Base-by-base conservation (phyloP, 2,329 filamentous ascomycete species). In the Tolypocladium endophyticum region DNA sequence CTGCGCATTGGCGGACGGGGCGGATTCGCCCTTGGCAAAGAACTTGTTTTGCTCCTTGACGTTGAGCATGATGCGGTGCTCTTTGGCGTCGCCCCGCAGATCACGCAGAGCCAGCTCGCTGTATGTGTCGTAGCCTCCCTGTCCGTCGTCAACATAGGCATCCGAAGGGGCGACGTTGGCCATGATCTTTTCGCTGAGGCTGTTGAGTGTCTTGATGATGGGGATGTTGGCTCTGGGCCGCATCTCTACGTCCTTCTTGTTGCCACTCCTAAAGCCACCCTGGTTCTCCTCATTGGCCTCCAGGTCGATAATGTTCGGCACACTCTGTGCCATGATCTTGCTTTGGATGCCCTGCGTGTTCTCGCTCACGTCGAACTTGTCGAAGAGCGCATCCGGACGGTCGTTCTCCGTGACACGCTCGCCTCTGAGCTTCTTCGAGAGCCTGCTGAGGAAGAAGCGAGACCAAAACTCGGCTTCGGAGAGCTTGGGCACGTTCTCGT, bases 281-380 rank as follows among this genome's bases (percentile, higher is more conserved):
- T 96, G 87, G 68, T 99, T 93, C 72, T 94, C 90, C 74, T 97
- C 94, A 69, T 99, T 99, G 36, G 88, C 94, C 70, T 93, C 90
- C 33, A 99, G 75, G 71, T 99, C 89, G 66, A 99, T 92, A 64
- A 95, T 92, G 67, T 92, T 87, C 0, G 94, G 92, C 25, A 99
- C 85, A 59, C 87, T 83, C 39, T 86, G 77, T 4, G 86, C 77
- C 64, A 83, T 76, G 55, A 84, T 78, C 64, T 79, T 81, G 68
- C 77, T 81, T 14, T 79, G 74, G 54, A 81, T 77, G 41, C 74
- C 74, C 25, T 77, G 72, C 38, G 80, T 80, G 65, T 91, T 88
- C 62, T 90, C 88, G 43, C 82, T 81, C 61, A 88, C 85, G 30
- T 96, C 82, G 71, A 96, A 97, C 65, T 88, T 87, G 73, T 97